Percentiles rank a stretch among this genome's conserved stretches.
These are phyloP conservation scores for Trichoderma breve DNA, from an alignment of 2,329 filamentous ascomycete species.

Conservation along the genomic window DNA sequence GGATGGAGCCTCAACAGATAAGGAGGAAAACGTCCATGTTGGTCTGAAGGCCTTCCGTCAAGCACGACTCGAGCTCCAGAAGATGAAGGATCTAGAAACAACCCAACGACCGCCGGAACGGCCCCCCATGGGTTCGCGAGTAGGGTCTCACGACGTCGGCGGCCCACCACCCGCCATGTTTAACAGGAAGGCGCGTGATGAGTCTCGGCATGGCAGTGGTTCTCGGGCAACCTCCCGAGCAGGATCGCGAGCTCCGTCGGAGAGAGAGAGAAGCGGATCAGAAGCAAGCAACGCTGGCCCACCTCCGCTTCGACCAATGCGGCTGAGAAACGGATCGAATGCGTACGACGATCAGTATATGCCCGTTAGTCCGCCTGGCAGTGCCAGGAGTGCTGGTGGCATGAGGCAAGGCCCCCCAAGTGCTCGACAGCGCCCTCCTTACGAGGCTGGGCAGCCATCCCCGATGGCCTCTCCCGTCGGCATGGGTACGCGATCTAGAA, in stretches of 20 bases:
- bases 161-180: slow-evolving; percentile 46
- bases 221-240: slow-evolving; percentile 32
- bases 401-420: slow-evolving; percentile 8
- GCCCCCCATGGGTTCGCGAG: slow-evolving; percentile 30
- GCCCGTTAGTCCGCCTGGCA: slow-evolving; percentile 16
- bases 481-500: slow-evolving; percentile 33
- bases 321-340: slow-evolving; percentile 36
- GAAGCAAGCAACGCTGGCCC: slow-evolving; percentile 50
- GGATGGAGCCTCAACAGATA: slow-evolving; percentile 30
- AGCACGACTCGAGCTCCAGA: slow-evolving; percentile 56
- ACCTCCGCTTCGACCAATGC: slow-evolving; percentile 40
- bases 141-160: slow-evolving; percentile 44
- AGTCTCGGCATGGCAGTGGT: slow-evolving; percentile 34
- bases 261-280: slow-evolving; percentile 55
- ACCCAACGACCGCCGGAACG: slow-evolving; percentile 37
- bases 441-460: slow-evolving; percentile 17
- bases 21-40: slow-evolving; percentile 46
- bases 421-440: slow-evolving; percentile 10
- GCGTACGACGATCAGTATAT: slow-evolving; percentile 37
- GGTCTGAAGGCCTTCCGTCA: slow-evolving; percentile 58
- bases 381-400: slow-evolving; percentile 15
- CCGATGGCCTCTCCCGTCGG: slow-evolving; percentile 11
- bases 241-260: slow-evolving; percentile 37
- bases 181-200: slow-evolving; percentile 45
- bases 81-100: slow-evolving; percentile 52